These are phyloP conservation scores for Cornus controversa DNA, from an alignment of 148 eudicot species.

Conservation along the genomic window DNA sequence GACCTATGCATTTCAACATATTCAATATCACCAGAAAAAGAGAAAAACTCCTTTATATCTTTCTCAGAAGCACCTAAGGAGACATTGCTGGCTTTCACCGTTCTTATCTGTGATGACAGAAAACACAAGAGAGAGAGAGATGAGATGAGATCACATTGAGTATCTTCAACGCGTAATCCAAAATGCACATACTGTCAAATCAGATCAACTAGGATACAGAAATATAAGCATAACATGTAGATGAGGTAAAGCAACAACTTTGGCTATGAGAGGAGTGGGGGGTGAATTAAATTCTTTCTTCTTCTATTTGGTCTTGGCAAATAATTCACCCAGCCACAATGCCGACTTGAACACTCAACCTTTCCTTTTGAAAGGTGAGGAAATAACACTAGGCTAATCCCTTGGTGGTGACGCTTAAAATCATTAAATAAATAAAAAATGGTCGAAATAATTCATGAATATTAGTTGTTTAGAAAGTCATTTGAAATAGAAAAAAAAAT, in stretches of 20 bases:
- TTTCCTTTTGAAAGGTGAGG: too few species aligned
- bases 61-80: conserved; percentile 76
- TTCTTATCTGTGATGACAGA: conserved; percentile 44
- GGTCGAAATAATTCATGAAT: too few species aligned
- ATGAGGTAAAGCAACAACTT: neutral
- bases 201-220: neutral
- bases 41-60: conserved; percentile 85
- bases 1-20: conserved; percentile 73
- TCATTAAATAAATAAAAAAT: too few species aligned
- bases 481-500: too few species aligned
- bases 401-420: too few species aligned
- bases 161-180: neutral
- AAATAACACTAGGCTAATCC: too few species aligned
- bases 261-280: neutral
- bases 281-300: too few species aligned
- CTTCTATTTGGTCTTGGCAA: too few species aligned
- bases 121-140: neutral
- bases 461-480: too few species aligned
- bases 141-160: neutral
- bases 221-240: neutral
- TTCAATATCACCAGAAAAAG: conserved; percentile 88
- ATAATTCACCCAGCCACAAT: too few species aligned
- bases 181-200: neutral
- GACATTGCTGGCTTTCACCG: conserved; percentile 83
- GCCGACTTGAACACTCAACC: too few species aligned